Percentiles rank a stretch among this genome's conserved stretches.
These are phyloP conservation scores for Annulohypoxylon truncatum DNA, from an alignment of 2,329 filamentous ascomycete species.

Conservation along the genomic window DNA sequence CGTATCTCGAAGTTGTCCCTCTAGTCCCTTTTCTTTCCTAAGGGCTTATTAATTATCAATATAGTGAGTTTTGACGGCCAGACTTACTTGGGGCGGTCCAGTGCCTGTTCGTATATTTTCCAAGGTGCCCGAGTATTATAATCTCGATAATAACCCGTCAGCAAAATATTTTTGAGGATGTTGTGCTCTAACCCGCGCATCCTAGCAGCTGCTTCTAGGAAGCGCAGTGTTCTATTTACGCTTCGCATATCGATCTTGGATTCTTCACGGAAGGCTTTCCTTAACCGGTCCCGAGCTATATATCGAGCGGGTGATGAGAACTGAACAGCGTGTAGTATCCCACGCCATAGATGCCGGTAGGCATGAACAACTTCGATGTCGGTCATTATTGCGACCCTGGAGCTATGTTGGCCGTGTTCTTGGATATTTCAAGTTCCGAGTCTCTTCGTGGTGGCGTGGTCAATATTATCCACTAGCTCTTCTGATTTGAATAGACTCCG, in stretches of 20 bases:
- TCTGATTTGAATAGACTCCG: neutral
- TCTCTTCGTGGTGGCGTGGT: neutral
- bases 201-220: constrained; percentile 72
- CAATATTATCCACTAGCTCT: neutral
- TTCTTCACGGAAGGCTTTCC: constrained; percentile 68
- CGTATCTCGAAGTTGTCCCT: constrained; percentile 42
- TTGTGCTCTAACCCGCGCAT: constrained; percentile 76
- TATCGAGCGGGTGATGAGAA: constrained; percentile 76
- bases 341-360: constrained; percentile 77
- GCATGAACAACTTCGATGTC: constrained; percentile 66
- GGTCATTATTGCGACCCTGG: constrained; percentile 44
- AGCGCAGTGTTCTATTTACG: constrained; percentile 75
- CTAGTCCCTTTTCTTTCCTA: constrained; percentile 33
- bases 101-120: constrained; percentile 40
- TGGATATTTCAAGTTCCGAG: neutral
- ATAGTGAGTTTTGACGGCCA: neutral
- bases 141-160: constrained; percentile 58
- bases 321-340: constrained; percentile 75
- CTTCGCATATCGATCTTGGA: constrained; percentile 61
- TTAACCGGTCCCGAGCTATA: constrained; percentile 68
- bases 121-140: constrained; percentile 47
- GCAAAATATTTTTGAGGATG: constrained; percentile 75
- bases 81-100: constrained; percentile 26
- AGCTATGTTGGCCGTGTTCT: neutral
- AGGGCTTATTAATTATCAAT: constrained; percentile 28